These are phyloP conservation scores for Phytopythium litorale DNA, from an alignment of 352 stramenopile genomes.

Conservation along the genomic window DNA sequence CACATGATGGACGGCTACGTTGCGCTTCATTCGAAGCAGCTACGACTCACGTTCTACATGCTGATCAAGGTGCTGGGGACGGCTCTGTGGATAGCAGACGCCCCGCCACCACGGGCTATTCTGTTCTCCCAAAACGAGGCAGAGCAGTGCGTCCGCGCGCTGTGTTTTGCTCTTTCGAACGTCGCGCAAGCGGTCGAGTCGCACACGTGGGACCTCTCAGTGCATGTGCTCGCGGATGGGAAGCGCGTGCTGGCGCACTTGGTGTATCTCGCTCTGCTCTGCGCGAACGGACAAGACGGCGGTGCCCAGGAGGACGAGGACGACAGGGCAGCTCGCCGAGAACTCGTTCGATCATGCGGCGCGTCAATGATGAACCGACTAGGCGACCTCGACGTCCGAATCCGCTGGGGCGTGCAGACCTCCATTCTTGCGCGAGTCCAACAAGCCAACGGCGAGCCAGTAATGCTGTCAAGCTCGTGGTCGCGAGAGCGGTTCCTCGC, in stretches of 20 bases:
- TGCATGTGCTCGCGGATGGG: conserved; percentile 28
- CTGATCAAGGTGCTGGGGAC: conserved; percentile 39
- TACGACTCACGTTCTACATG: conserved; percentile 35
- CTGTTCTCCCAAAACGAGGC: conserved; percentile 32
- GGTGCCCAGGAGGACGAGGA: background rate
- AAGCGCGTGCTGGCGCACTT: conserved; percentile 36
- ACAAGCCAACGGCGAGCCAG: background rate
- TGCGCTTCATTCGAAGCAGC: conserved; percentile 47
- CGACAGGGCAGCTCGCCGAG: background rate
- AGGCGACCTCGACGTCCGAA: conserved; percentile 36
- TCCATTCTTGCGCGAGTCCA: conserved; percentile 5
- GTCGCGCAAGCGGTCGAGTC: conserved; percentile 21
- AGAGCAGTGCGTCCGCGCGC: conserved; percentile 34
- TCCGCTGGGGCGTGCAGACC: conserved; percentile 30
- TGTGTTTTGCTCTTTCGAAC: conserved; percentile 34
- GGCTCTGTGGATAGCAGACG: conserved; percentile 32
- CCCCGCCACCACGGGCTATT: conserved; percentile 18
- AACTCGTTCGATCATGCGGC: conserved; percentile 26
- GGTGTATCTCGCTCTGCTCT: conserved; percentile 42
- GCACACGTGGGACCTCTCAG: conserved; percentile 26
- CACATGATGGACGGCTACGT: conserved; percentile 38
- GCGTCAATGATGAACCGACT: conserved; percentile 29
- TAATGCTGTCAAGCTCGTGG: background rate
- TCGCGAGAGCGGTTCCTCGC: conserved; percentile 28
- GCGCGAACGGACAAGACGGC: conserved; percentile 14